Percentiles rank a stretch among this genome's conserved stretches.
Conservation (phyloP, 805 yeast genomes). For the Saccharomycopsis schoenii region DNA sequence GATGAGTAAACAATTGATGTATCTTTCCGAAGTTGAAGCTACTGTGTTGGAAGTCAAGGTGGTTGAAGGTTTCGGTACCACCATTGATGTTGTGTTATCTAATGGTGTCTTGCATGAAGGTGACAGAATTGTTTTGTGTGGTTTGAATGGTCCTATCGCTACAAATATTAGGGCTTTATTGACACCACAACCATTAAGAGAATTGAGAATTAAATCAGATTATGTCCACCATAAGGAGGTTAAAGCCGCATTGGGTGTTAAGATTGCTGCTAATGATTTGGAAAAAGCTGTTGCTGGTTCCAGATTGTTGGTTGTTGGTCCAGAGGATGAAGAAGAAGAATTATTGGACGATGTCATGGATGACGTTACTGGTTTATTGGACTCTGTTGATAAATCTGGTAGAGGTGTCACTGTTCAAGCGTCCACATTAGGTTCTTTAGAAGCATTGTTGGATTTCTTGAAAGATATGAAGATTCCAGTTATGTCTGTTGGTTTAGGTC, state of each 20-base stretch:
- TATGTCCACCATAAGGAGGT: conserved; percentile 96
- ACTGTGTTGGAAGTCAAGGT: conserved; percentile 96
- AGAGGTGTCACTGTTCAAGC: conserved; percentile 98
- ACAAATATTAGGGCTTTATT: conserved; percentile 91
- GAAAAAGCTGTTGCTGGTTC: conserved; percentile 99
- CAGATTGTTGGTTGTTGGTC: conserved; percentile 86
- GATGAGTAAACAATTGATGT: conserved; percentile 98
- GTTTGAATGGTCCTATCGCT: conserved; percentile 96
- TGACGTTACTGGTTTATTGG: conserved; percentile 88
- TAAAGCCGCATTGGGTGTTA: conserved; percentile 99
- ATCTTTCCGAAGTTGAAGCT: conserved; percentile 87
- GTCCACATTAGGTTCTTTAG: conserved; percentile 94
- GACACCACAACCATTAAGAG: conserved; percentile 97
- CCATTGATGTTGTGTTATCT: conserved; percentile 95
- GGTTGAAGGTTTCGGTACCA: conserved; percentile 96
- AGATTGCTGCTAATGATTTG: conserved; percentile 90
- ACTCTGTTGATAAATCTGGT: conserved; percentile 90
- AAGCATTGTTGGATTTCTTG: conserved; percentile 92
- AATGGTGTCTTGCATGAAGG: conserved; percentile 94
- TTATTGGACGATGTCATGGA: conserved; percentile 98
- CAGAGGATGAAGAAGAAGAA: conserved; percentile 96
- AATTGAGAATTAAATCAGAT: conserved; percentile 91
- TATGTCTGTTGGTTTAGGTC: conserved; percentile 96
- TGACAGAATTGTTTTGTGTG: conserved; percentile 91
- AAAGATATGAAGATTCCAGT: conserved; percentile 99